Percentiles rank a stretch among this genome's conserved stretches.
Conservation (phyloP, 192 early-diverging fungal species). For the Backusella macrospora region DNA sequence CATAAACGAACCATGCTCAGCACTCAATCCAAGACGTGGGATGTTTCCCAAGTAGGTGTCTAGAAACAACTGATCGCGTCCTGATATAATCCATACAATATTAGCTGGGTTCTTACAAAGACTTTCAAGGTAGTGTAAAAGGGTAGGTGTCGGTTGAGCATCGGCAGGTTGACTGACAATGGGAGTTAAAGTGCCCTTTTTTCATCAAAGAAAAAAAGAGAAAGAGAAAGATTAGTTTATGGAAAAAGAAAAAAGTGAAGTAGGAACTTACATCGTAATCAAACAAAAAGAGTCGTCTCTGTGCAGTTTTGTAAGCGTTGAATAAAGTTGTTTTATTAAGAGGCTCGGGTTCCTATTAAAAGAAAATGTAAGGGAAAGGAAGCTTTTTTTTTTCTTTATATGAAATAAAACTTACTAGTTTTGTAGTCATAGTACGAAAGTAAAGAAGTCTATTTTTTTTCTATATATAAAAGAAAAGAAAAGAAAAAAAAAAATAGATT, state of each 20-base stretch:
- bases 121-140: conserved; percentile 72
- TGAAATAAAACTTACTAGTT: neutral
- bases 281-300: conserved; percentile 85
- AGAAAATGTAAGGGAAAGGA: neutral
- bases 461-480: neutral
- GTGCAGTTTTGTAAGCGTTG: conserved; percentile 57
- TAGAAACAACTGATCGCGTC: conserved; percentile 83
- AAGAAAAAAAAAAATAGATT: neutral
- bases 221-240: neutral
- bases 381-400: neutral
- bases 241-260: neutral
- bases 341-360: conserved; percentile 34
- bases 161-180: conserved; percentile 90
- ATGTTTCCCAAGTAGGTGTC: conserved; percentile 84
- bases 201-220: neutral
- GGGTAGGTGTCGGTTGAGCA: conserved; percentile 80
- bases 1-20: conserved; percentile 97
- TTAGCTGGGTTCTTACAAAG: conserved; percentile 82
- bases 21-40: conserved; percentile 78
- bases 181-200: conserved; percentile 90
- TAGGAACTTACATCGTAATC: conserved; percentile 83
- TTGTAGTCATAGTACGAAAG: neutral
- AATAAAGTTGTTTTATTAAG: conserved; percentile 38
- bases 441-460: neutral
- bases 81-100: conserved; percentile 88